A percentile compares a stretch with the other conserved stretches of the same genome.
Evolutionary conservation across 305 asterid genomes (phyloP).

Genomic region (Solanum hybrid): DNA sequence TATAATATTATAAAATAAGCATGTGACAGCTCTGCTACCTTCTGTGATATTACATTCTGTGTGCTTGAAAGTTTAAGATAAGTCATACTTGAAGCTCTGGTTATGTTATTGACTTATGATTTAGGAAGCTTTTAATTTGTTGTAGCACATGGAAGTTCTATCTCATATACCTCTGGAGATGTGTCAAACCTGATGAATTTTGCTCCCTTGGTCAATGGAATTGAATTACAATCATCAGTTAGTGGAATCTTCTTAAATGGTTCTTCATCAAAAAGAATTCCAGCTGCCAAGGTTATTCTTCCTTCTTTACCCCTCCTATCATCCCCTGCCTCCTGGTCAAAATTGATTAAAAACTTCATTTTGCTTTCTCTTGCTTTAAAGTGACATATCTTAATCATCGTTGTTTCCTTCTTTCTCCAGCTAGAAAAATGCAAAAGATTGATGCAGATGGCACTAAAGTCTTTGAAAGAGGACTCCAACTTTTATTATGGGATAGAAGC

Average conservation of each 20-base stretch:
- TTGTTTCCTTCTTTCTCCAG: slow-evolving; percentile 27
- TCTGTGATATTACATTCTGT: not conserved
- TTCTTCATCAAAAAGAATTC: slow-evolving; percentile 29
- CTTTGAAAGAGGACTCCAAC: slow-evolving; percentile 51
- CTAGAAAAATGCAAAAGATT: slow-evolving; percentile 74
- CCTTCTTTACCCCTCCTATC: not conserved
- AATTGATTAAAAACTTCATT: slow-evolving; percentile 1
- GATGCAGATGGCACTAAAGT: slow-evolving; percentile 65
- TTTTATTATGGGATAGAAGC: slow-evolving; percentile 80
- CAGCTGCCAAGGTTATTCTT: slow-evolving; percentile 48
- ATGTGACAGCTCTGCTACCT: not conserved
- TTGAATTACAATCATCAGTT: slow-evolving; percentile 37
- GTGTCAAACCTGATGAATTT: slow-evolving; percentile 49
- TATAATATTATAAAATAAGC: not conserved
- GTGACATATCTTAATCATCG: not conserved
- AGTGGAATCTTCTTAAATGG: slow-evolving; percentile 40
- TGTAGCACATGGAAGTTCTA: slow-evolving; percentile 55
- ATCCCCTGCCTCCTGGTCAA: slow-evolving; percentile 4
- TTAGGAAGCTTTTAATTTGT: slow-evolving; percentile 1
- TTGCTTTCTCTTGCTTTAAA: not conserved
- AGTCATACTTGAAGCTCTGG: not conserved
- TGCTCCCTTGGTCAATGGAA: slow-evolving; percentile 36
- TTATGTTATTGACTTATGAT: not conserved
- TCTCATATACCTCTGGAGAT: slow-evolving; percentile 61
- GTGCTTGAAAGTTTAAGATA: not conserved